Conservation (phyloP, 2,329 filamentous ascomycete genomes). For the Neonectria coccinea region DNA sequence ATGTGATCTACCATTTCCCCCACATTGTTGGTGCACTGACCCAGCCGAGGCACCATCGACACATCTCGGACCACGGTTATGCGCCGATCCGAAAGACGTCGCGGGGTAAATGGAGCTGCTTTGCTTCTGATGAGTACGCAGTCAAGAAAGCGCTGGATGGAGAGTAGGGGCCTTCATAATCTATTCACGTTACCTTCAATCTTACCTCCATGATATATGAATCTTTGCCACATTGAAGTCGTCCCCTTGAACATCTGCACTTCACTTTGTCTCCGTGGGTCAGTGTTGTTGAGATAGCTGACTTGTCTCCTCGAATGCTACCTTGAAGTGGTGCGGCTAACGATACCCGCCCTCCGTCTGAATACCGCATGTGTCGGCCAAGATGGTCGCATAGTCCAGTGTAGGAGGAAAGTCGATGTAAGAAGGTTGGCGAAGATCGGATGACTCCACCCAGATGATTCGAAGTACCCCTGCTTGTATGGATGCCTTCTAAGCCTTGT, state of each 20-base stretch:
- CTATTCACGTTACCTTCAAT: no score
- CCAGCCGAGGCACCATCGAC: background rate
- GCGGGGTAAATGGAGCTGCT: background rate
- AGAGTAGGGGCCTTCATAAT: no score
- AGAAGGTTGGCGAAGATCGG: background rate
- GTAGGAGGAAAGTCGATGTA: background rate
- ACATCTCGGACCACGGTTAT: constrained; percentile 1
- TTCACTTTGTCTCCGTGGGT: background rate
- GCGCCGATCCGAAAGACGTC: background rate
- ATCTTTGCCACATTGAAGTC: no score
- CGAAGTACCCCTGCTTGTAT: background rate
- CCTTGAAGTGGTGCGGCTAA: background rate
- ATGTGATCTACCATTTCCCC: no score
- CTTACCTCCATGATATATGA: no score
- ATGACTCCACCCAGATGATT: background rate
- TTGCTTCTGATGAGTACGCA: no score
- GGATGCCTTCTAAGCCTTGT: background rate
- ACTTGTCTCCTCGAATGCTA: background rate
- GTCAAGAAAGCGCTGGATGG: no score
- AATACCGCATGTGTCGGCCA: background rate
- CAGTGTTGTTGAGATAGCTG: background rate
- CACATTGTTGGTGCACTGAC: background rate
- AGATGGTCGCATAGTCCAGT: background rate
- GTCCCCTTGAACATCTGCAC: no score
- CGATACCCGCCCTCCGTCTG: background rate